These are phyloP conservation scores for Candida glucosophila DNA, from an alignment of 1,139 yeast species.

Conservation along the genomic window DNA sequence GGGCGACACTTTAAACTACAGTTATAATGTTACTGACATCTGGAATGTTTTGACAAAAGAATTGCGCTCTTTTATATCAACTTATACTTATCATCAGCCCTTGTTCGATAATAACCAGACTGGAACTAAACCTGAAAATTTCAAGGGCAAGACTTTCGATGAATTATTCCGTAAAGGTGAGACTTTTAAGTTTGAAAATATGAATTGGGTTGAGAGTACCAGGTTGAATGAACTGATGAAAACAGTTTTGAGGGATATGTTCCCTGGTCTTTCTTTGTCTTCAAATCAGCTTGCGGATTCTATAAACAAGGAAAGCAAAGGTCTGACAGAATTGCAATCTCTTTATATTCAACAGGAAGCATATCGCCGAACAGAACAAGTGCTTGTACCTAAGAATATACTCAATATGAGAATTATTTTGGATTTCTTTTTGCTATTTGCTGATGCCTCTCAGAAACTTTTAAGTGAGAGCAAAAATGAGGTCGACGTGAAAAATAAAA, in stretches of 20 bases:
- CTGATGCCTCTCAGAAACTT: constrained; percentile 37
- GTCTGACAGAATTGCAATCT: too few relatives aligned
- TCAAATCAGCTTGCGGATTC: constrained; percentile 4
- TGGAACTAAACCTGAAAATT: constrained; percentile 1
- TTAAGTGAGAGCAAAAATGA: constrained; percentile 12
- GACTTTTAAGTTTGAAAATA: constrained; percentile 43
- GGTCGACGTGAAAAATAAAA: constrained; percentile 5
- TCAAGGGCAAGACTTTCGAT: constrained; percentile 8
- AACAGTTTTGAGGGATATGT: constrained; percentile 43
- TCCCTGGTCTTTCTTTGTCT: constrained; percentile 50
- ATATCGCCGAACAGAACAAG: constrained; percentile 48
- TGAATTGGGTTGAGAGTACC: constrained; percentile 24
- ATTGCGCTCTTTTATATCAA: constrained; percentile 43
- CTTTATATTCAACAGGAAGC: constrained; percentile 55
- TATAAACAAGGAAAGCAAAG: constrained; percentile 6
- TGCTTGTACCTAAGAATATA: constrained; percentile 66
- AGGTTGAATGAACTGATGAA: constrained; percentile 37
- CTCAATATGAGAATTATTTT: constrained; percentile 73
- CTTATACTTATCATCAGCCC: constrained; percentile 38
- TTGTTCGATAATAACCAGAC: not conserved
- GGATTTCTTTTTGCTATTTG: constrained; percentile 51
- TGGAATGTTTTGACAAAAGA: constrained; percentile 57
- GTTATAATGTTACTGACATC: constrained; percentile 36
- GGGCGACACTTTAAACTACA: constrained; percentile 2
- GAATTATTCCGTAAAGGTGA: constrained; percentile 19